A percentile compares a stretch with the other conserved stretches of the same genome.
Evolutionary conservation across 2,329 filamentous ascomycete species (phyloP).

Genomic region (Sclerotinia nivalis): DNA sequence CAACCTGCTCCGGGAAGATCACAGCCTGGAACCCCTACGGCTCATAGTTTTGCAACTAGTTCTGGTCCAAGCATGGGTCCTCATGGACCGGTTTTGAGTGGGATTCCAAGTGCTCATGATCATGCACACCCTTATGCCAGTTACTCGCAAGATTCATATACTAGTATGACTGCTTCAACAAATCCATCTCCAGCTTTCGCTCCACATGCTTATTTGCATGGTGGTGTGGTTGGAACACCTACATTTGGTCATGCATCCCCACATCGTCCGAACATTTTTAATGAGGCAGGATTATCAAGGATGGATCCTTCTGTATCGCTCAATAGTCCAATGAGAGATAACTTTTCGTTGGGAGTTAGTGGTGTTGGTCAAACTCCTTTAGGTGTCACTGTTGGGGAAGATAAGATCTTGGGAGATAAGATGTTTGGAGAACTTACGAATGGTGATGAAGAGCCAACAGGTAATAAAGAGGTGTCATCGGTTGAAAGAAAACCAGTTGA

Average conservation of each 20-base stretch:
- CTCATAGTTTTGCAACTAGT: slow-evolving; percentile 34
- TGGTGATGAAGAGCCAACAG: slow-evolving; percentile 30
- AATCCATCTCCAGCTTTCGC: slow-evolving; percentile 38
- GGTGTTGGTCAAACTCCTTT: slow-evolving; percentile 15
- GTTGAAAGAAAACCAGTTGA: slow-evolving; percentile 6
- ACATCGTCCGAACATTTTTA: slow-evolving; percentile 34
- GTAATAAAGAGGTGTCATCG: slow-evolving; percentile 1
- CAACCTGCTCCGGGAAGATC: slow-evolving; percentile 41
- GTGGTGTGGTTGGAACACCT: slow-evolving; percentile 30
- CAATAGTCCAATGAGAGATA: slow-evolving; percentile 37
- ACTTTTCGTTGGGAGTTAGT: slow-evolving; percentile 26
- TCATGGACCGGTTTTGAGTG: slow-evolving; percentile 36
- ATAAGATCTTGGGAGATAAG: slow-evolving; percentile 31
- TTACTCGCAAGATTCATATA: slow-evolving; percentile 35
- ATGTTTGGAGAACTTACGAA: slow-evolving; percentile 42
- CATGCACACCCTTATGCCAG: slow-evolving; percentile 37
- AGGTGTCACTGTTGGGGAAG: slow-evolving; percentile 23
- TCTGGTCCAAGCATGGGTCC: slow-evolving; percentile 29
- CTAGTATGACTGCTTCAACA: slow-evolving; percentile 33
- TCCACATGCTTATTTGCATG: slow-evolving; percentile 39
- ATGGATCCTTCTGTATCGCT: slow-evolving; percentile 35
- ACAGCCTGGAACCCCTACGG: slow-evolving; percentile 38
- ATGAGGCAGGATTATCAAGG: slow-evolving; percentile 36
- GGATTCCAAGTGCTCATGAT: slow-evolving; percentile 33
- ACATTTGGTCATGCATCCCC: slow-evolving; percentile 30